Conservation (phyloP, 2,329 filamentous ascomycete genomes). For the Cladosporium sp. region DNA sequence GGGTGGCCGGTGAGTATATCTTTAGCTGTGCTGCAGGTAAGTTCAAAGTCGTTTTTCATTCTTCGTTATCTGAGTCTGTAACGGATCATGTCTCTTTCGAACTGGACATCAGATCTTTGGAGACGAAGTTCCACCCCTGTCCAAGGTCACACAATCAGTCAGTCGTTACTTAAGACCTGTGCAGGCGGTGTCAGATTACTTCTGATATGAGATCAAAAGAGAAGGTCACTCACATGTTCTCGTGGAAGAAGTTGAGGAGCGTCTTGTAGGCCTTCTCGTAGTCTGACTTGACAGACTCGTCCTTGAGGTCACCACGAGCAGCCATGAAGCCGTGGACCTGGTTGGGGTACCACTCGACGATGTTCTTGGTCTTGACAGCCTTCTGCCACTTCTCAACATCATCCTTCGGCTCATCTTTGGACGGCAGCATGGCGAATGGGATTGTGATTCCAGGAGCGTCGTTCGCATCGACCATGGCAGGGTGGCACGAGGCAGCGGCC, state of each 20-base stretch:
- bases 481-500: constrained; percentile 53
- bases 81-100: neutral
- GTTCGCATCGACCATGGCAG: constrained; percentile 57
- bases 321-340: constrained; percentile 40
- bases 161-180: neutral
- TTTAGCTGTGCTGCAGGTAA: neutral
- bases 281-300: constrained; percentile 45
- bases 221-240: constrained; percentile 43
- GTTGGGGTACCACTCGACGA: constrained; percentile 46
- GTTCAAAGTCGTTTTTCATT: neutral
- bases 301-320: constrained; percentile 40
- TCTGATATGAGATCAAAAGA: neutral
- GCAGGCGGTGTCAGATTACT: constrained; percentile 1
- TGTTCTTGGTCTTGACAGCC: constrained; percentile 39
- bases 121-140: neutral
- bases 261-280: constrained; percentile 49
- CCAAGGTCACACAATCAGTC: neutral
- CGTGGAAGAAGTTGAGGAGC: constrained; percentile 49
- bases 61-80: neutral
- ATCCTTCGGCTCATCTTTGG: constrained; percentile 52
- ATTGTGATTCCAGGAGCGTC: constrained; percentile 55
- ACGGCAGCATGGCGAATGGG: constrained; percentile 55
- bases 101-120: neutral
- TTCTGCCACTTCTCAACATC: constrained; percentile 49
- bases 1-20: neutral